Conservation (phyloP, 2,329 filamentous ascomycete species). For the Seiridium unicorne region DNA sequence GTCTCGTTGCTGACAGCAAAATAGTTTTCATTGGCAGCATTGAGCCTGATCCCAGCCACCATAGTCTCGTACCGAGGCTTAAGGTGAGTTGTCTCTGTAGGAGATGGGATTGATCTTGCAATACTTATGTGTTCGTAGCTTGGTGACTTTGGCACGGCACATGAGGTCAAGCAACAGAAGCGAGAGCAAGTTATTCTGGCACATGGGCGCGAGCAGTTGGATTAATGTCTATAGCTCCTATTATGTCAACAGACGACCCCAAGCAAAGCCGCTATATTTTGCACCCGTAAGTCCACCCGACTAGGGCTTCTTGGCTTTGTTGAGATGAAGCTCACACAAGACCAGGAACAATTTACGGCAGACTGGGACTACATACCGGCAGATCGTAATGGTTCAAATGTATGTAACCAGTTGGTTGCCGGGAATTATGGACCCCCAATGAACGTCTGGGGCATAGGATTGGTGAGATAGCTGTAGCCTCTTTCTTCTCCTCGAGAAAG, state of each 20-base stretch:
- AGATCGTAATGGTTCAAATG: neutral
- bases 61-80: neutral
- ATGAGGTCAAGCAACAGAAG: neutral
- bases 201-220: too few species aligned
- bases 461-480: neutral
- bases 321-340: neutral
- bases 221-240: neutral
- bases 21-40: neutral
- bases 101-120: neutral
- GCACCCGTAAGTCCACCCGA: neutral
- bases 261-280: neutral
- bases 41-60: neutral
- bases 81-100: neutral
- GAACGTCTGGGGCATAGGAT: neutral
- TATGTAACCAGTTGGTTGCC: neutral
- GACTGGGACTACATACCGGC: neutral
- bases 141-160: neutral
- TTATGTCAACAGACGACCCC: neutral
- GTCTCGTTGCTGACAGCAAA: too few species aligned
- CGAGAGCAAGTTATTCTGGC: neutral
- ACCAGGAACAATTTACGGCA: neutral
- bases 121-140: neutral
- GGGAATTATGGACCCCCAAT: neutral
- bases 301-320: neutral
- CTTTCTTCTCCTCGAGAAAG: neutral